These are phyloP conservation scores for Lasiodiplodia gonubiensis DNA, from an alignment of 2,329 filamentous ascomycete genomes.

Conservation along the genomic window DNA sequence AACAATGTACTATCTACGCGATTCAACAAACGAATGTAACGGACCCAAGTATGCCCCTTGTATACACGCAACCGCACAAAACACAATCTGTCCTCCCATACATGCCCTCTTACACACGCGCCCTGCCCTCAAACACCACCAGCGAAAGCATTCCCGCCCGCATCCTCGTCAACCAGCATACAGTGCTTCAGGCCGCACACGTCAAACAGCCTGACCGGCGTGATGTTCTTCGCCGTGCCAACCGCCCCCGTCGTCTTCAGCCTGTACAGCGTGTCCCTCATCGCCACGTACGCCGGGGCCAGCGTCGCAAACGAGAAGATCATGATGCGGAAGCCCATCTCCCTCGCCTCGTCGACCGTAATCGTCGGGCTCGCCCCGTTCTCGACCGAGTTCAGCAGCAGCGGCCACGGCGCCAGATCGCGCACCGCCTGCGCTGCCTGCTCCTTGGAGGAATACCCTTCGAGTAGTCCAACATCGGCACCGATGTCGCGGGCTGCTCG, in stretches of 20 bases:
- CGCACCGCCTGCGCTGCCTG: conserved; percentile 56
- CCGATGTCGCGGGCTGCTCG: conserved; percentile 59
- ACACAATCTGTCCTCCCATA: too few relatives aligned
- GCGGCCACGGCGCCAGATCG: conserved; percentile 56
- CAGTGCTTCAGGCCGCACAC: conserved; percentile 54
- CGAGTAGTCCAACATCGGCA: conserved; percentile 66
- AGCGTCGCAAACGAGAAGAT: conserved; percentile 62
- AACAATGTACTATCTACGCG: too few relatives aligned
- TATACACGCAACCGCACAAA: too few relatives aligned
- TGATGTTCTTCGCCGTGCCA: conserved; percentile 52
- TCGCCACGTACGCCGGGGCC: conserved; percentile 54
- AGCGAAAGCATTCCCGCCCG: background rate
- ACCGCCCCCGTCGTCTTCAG: conserved; percentile 49
- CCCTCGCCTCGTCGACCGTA: conserved; percentile 57
- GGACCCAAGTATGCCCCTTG: too few relatives aligned
- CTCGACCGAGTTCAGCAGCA: conserved; percentile 64
- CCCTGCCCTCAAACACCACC: too few relatives aligned
- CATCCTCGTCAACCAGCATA: background rate
- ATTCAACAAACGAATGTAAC: too few relatives aligned
- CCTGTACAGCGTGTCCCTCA: conserved; percentile 45
- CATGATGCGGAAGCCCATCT: conserved; percentile 64
- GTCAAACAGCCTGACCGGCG: conserved; percentile 57
- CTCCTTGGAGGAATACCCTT: conserved; percentile 61
- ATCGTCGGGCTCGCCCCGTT: conserved; percentile 62
- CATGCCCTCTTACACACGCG: too few relatives aligned